Percentiles rank a stretch among this genome's conserved stretches.
phyloP scores from a whole-genome alignment of 2,329 filamentous ascomycete genomes.

The Colletotrichum sp. region DNA sequence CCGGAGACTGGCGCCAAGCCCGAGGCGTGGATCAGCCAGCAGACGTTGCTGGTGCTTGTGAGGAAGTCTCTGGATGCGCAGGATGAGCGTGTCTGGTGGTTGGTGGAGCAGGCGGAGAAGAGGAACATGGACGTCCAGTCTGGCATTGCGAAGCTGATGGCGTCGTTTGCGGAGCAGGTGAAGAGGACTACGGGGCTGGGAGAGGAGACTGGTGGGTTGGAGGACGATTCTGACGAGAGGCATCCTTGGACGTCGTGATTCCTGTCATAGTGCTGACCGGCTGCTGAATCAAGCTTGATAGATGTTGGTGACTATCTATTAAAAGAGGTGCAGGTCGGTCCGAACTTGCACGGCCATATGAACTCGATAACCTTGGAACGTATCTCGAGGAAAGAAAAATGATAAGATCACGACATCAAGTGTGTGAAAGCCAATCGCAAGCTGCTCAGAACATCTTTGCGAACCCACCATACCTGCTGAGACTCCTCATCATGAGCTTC shows the following conservation, averaged over 20 bases:
- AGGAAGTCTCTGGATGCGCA: constrained; percentile 13
- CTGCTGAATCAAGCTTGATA: neutral
- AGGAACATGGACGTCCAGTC: constrained; percentile 17
- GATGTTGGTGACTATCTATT: fast-evolving
- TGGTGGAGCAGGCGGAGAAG: constrained; percentile 18
- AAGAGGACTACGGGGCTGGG: constrained; percentile 2
- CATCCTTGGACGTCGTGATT: neutral
- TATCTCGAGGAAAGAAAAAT: neutral
- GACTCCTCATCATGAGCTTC: no score
- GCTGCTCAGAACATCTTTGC: neutral
- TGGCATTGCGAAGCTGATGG: constrained; percentile 18
- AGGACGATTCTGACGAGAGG: neutral
- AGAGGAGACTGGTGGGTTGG: neutral
- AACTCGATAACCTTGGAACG: neutral
- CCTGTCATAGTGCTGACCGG: neutral
- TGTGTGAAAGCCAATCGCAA: neutral
- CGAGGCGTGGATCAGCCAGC: constrained; percentile 1
- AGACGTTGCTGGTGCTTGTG: constrained; percentile 12
- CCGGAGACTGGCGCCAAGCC: neutral
- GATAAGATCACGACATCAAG: neutral
- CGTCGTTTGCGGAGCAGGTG: constrained; percentile 12
- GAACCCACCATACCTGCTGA: no score
- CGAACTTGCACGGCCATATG: fast-evolving
- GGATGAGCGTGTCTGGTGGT: constrained; percentile 17
- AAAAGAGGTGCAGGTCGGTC: fast-evolving